Percentiles rank a stretch among this genome's conserved stretches.
Conservation (phyloP, 768 basidiomycete species). For the Boletus insuetus region DNA sequence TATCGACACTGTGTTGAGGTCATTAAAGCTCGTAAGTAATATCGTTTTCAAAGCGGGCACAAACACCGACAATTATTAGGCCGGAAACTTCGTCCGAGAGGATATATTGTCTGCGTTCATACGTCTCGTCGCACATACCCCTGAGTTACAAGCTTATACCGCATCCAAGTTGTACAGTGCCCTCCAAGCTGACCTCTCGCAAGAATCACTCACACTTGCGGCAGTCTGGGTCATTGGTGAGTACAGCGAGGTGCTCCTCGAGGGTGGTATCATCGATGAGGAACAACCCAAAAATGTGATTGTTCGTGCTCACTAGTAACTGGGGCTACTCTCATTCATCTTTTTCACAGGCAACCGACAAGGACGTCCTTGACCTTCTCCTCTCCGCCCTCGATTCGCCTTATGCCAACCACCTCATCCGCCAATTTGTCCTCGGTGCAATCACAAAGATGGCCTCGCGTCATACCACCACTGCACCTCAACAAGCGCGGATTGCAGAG, state of each 20-base stretch:
- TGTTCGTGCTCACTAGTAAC: background rate
- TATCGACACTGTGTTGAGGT: slow-evolving; percentile 93
- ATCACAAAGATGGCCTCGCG: slow-evolving; percentile 90
- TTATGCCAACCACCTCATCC: slow-evolving; percentile 85
- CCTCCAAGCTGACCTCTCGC: slow-evolving; percentile 88
- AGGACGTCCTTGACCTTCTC: slow-evolving; percentile 82
- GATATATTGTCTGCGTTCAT: slow-evolving; percentile 95
- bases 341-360: slow-evolving; percentile 61
- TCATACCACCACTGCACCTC: slow-evolving; percentile 56
- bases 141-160: slow-evolving; percentile 94
- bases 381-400: slow-evolving; percentile 89
- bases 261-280: slow-evolving; percentile 78
- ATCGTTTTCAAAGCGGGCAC: background rate
- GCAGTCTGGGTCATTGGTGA: slow-evolving; percentile 97
- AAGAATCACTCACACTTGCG: slow-evolving; percentile 91
- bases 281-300: slow-evolving; percentile 69
- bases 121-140: slow-evolving; percentile 93
- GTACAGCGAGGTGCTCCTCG: slow-evolving; percentile 86
- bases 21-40: slow-evolving; percentile 77
- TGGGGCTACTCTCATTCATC: background rate
- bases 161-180: slow-evolving; percentile 88
- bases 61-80: slow-evolving; percentile 44
- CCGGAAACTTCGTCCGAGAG: slow-evolving; percentile 96
- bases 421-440: slow-evolving; percentile 89
- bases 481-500: slow-evolving; percentile 78